These are phyloP conservation scores for Sisymbrium altissimum DNA, from an alignment of 345 rosid genomes.

Conservation along the genomic window DNA sequence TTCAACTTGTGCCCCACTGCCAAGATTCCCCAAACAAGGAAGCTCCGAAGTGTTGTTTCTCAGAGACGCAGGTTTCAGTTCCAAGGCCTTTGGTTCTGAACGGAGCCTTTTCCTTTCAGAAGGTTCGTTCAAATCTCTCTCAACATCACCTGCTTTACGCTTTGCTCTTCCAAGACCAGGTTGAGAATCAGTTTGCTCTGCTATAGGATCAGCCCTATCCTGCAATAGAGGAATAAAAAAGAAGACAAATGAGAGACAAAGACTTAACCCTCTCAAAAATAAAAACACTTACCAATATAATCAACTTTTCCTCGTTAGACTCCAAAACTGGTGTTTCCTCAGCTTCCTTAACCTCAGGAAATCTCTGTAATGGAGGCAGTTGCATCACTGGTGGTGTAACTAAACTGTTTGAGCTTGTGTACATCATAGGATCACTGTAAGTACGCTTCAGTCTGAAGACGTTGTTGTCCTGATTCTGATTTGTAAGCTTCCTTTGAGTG, in stretches of 20 bases:
- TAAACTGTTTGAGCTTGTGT: neutral
- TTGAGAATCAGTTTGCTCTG: neutral
- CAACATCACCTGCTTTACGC: constrained; percentile 41
- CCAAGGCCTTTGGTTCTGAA: constrained; percentile 18
- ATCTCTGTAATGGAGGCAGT: neutral
- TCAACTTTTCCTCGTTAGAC: constrained; percentile 34
- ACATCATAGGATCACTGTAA: neutral
- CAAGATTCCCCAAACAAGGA: too few species aligned
- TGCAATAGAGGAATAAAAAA: constrained; percentile 25
- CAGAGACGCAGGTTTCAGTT: too few species aligned
- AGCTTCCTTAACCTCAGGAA: neutral
- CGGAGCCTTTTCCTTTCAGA: constrained; percentile 47
- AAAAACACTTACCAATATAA: constrained; percentile 40
- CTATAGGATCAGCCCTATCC: constrained; percentile 48
- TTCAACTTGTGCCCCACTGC: too few species aligned
- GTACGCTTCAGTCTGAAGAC: neutral
- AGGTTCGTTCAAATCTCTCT: constrained; percentile 37
- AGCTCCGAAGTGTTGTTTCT: too few species aligned
- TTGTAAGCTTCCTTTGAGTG: constrained; percentile 11
- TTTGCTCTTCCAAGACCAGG: constrained; percentile 23
- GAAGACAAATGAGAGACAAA: neutral
- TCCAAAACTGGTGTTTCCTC: neutral
- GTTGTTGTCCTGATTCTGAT: neutral
- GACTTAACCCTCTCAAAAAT: too few species aligned
- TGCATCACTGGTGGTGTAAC: constrained; percentile 9